A percentile compares a stretch with the other conserved stretches of the same genome.
phyloP scores from a whole-genome alignment of 2,329 filamentous ascomycete genomes.

The Daldinia eschscholtzii region DNA sequence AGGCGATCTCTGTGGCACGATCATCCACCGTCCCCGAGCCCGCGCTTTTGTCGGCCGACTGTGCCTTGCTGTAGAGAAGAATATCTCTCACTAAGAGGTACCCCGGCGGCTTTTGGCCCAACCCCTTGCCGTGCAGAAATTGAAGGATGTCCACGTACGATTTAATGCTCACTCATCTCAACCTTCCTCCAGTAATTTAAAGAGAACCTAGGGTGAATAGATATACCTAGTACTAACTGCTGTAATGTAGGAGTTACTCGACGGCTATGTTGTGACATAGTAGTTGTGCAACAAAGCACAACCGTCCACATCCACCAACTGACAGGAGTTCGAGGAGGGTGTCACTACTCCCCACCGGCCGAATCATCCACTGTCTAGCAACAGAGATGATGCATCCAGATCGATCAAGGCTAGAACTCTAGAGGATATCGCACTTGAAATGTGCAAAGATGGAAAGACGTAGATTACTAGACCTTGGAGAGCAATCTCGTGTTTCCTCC shows the following conservation, averaged over 20 bases:
- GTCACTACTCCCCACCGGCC: constrained; percentile 23
- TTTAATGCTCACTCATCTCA: constrained; percentile 9
- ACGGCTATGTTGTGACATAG: constrained; percentile 35
- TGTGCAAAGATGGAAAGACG: constrained; percentile 7
- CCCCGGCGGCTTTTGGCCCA: constrained; percentile 9
- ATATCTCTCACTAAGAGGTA: constrained; percentile 8
- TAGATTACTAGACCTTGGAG: constrained; percentile 2
- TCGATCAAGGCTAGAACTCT: constrained; percentile 26
- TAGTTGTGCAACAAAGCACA: constrained; percentile 23
- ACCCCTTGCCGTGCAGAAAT: constrained; percentile 15
- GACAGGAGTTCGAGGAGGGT: constrained; percentile 24
- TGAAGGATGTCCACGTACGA: constrained; percentile 4
- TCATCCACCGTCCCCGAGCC: constrained; percentile 19
- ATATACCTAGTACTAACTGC: constrained; percentile 8
- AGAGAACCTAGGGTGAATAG: constrained; percentile 14
- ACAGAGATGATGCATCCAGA: constrained; percentile 18
- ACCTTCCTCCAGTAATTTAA: constrained; percentile 16
- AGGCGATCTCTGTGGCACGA: constrained; percentile 42
- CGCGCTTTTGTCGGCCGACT: constrained; percentile 3
- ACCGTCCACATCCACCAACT: constrained; percentile 25
- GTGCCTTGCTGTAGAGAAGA: constrained; percentile 7
- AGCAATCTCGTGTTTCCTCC: constrained; percentile 3
- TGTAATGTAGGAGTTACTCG: constrained; percentile 21
- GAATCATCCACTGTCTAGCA: constrained; percentile 15
- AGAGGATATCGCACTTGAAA: constrained; percentile 21